Base-by-base conservation (phyloP, 169 alveolate species). In the Eimeria maxima region DNA sequence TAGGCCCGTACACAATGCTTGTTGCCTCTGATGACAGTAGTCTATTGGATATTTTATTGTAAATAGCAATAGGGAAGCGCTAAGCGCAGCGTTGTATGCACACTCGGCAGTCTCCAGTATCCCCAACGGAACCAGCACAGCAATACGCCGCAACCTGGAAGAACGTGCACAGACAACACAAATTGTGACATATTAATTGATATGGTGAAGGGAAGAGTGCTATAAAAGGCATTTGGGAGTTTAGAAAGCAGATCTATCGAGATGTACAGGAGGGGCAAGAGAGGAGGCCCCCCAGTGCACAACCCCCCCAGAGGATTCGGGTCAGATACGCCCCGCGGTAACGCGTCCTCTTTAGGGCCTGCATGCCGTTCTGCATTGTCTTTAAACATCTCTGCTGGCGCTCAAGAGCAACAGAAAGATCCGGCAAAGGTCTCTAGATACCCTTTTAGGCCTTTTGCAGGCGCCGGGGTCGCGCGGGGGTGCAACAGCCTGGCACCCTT, bases 211-310 rank as follows among this genome's bases (percentile, higher is more conserved):
- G 13, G 29, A 69, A 69, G 44, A 27, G 29, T 29, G 47, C 24
- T 2, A 1, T 11, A 69, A 69, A 29, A 7, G 78, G 47, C 47
- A 69, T 69, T 27, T 69, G 20, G 5, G 3, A n/a, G 78, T 4
- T 69, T 27, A 1, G 29, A 69, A 69, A 0, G 27, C 53, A 74
- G 60, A 18, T 74, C 57, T 13, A 42, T 74, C 86, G 63, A 74
- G 57, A 18, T 33, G 33, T 38, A 42, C 42, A 24, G 42, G 63
- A 42, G 53, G 53, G 86, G 86, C 63, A 45, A 42, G 42, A 22
- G 29, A 24, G 86, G 86, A 74, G 86, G 86, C 86, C 86, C 86
- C 86, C 86, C 86, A 38, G 60, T 74, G 86, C 86, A 24, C 86
- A 74, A 74, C 86, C 86, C 86, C 86, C 86, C 86, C 86, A 74